These are phyloP conservation scores for Solanum bulbocastanum DNA, from an alignment of 257 asterid genomes.

Conservation along the genomic window DNA sequence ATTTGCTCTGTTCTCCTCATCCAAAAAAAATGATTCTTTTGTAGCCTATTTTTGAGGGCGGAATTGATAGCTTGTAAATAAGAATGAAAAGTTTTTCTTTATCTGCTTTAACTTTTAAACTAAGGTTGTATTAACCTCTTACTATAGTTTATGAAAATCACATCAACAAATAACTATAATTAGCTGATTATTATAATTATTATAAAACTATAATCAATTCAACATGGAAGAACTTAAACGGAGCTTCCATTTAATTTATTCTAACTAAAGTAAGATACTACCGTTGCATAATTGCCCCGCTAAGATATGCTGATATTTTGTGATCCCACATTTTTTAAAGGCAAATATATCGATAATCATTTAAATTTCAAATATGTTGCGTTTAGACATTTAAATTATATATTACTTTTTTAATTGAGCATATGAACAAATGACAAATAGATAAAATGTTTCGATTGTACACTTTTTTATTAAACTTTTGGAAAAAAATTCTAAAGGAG, in stretches of 20 bases:
- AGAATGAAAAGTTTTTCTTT: not conserved
- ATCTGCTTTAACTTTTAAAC: not conserved
- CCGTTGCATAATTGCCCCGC: not conserved
- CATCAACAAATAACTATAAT: not conserved
- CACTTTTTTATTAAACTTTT: not conserved
- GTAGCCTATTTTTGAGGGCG: too few relatives aligned
- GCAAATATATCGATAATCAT: not conserved
- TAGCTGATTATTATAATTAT: not conserved
- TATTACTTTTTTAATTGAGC: accelerated
- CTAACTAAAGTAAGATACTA: not conserved
- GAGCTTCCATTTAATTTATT: not conserved
- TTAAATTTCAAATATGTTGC: not conserved
- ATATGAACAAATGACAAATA: not conserved
- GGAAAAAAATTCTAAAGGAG: not conserved
- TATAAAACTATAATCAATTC: not conserved
- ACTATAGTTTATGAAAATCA: not conserved
- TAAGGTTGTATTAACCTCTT: not conserved
- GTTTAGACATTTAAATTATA: not conserved
- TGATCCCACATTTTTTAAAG: not conserved
- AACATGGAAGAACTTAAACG: not conserved
- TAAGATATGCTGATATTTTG: not conserved
- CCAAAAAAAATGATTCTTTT: too few relatives aligned
- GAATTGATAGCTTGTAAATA: too few relatives aligned
- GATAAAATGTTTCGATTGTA: not conserved
- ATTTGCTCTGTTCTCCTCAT: too few relatives aligned